A percentile compares a stretch with the other conserved stretches of the same genome.
These are phyloP conservation scores for Skeletonema marinoi DNA, from an alignment of 108 stramenopile genomes.

Conservation along the genomic window DNA sequence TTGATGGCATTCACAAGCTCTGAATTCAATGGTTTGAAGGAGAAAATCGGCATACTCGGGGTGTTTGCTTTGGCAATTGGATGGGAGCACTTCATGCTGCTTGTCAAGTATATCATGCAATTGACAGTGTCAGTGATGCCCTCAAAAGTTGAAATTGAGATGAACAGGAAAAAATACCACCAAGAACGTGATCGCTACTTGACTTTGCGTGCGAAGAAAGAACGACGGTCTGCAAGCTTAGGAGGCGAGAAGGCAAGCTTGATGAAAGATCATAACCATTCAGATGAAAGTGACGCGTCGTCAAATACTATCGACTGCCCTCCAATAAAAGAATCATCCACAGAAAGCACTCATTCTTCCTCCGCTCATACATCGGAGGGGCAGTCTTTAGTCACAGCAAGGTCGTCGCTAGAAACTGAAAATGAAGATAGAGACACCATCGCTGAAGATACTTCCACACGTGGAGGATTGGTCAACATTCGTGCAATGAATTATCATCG, in stretches of 20 bases:
- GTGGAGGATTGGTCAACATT: slow-evolving; percentile 10
- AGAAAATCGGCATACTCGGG: slow-evolving; percentile 59
- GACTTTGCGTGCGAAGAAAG: slow-evolving; percentile 68
- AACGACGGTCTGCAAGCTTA: slow-evolving; percentile 44
- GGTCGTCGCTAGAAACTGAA: neutral
- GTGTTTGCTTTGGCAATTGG: slow-evolving; percentile 81
- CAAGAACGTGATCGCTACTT: slow-evolving; percentile 58
- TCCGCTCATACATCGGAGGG: slow-evolving; percentile 9
- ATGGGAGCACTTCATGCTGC: slow-evolving; percentile 89
- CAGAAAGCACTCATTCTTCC: slow-evolving; percentile 28
- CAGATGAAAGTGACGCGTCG: slow-evolving; percentile 4
- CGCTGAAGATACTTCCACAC: slow-evolving; percentile 1
- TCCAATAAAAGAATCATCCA: slow-evolving; percentile 38
- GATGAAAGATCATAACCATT: slow-evolving; percentile 1
- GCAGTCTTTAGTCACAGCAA: neutral
- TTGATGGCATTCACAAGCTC: slow-evolving; percentile 89
- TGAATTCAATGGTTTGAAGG: slow-evolving; percentile 54
- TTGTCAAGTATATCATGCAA: slow-evolving; percentile 88
- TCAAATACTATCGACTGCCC: slow-evolving; percentile 23
- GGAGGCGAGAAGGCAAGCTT: slow-evolving; percentile 6
- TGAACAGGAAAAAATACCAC: slow-evolving; percentile 69
- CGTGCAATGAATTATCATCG: slow-evolving; percentile 13
- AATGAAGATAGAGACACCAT: neutral
- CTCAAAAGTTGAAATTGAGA: slow-evolving; percentile 64
- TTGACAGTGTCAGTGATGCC: slow-evolving; percentile 68